A percentile compares a stretch with the other conserved stretches of the same genome.
These are phyloP conservation scores for Colletotrichum gloeosporioides DNA, from an alignment of 2,329 filamentous ascomycete genomes.

Conservation along the genomic window DNA sequence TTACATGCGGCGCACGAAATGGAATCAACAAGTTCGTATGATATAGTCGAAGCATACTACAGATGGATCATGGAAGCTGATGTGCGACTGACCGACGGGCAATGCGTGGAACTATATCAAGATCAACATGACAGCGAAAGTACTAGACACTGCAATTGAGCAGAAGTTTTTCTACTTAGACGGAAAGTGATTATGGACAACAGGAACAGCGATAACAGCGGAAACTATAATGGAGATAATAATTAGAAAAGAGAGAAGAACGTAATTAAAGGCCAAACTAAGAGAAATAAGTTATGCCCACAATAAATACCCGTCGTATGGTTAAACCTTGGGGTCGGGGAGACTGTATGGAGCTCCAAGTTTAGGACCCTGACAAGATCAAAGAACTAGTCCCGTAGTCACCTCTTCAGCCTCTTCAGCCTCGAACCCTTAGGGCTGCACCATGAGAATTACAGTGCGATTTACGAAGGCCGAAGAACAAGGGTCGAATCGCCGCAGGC, in stretches of 20 bases:
- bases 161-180: not conserved
- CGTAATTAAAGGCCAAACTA: accelerated
- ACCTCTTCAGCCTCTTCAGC: not conserved
- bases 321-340: not conserved
- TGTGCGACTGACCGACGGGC: not conserved
- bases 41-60: not conserved
- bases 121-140: not conserved
- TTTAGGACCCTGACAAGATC: not conserved
- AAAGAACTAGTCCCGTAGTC: not conserved
- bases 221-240: not conserved
- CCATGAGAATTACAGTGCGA: not conserved
- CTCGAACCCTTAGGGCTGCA: not conserved
- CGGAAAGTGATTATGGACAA: too few relatives aligned
- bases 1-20: not conserved
- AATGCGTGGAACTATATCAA: not conserved
- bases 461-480: not conserved
- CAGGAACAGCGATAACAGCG: not conserved
- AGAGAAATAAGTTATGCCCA: not conserved
- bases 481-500: not conserved
- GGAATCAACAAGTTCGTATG: not conserved
- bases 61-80: not conserved
- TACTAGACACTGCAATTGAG: not conserved
- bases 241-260: not conserved
- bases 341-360: not conserved
- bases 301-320: not conserved